Percentiles rank a stretch among this genome's conserved stretches.
Evolutionary conservation across 441 rosid species (phyloP).

Genomic region (Geranium incanum): DNA sequence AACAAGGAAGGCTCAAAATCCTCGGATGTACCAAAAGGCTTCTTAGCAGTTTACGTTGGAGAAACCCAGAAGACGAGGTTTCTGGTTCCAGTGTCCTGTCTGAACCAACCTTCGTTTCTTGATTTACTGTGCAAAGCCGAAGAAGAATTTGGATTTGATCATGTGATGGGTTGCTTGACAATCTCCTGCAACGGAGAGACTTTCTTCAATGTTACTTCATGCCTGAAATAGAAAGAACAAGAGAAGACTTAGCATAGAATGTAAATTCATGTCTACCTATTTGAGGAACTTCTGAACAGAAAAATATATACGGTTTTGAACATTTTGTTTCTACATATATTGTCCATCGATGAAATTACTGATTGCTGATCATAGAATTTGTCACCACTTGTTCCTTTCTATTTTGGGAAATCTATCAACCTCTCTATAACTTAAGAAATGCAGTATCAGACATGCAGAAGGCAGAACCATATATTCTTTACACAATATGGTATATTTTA

Average conservation of each 20-base stretch:
- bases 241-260: not conserved
- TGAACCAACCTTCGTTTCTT: conserved; percentile 37
- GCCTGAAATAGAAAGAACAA: not conserved
- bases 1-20: not conserved
- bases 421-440: not conserved
- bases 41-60: conserved; percentile 45
- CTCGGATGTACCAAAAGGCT: conserved; percentile 38
- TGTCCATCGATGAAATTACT: too few species aligned
- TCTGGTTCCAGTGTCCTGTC: conserved; percentile 34
- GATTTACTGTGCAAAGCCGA: conserved; percentile 9
- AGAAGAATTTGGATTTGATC: conserved; percentile 18
- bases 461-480: not conserved
- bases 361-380: too few species aligned
- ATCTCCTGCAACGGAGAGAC: conserved; percentile 15
- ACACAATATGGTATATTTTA: too few species aligned
- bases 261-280: not conserved
- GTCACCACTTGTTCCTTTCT: too few species aligned
- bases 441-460: not conserved
- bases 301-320: not conserved
- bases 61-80: conserved; percentile 30
- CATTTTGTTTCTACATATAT: not conserved
- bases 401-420: not conserved
- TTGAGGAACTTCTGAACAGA: not conserved
- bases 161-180: conserved; percentile 7
- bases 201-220: not conserved